Evolutionary conservation across 805 yeast species (phyloP).

Genomic region (Cyberlindnera amylophila): DNA sequence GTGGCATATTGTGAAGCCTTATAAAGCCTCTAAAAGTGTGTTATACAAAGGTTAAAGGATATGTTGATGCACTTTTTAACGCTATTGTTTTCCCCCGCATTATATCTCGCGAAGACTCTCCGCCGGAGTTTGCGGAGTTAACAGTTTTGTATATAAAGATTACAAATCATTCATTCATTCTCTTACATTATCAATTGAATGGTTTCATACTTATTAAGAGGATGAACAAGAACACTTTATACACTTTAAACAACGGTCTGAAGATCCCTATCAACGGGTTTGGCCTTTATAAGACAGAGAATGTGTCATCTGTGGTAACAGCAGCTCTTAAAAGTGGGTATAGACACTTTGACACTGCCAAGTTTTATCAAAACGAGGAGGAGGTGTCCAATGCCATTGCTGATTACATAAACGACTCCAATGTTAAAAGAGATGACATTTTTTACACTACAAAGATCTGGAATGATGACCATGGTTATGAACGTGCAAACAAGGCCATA

Average conservation of each 20-base stretch:
- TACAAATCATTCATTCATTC: too few relatives aligned
- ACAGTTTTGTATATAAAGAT: too few relatives aligned
- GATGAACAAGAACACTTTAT: background rate
- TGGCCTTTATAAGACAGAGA: slow-evolving; percentile 53
- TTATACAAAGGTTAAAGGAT: too few relatives aligned
- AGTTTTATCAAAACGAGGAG: slow-evolving; percentile 47
- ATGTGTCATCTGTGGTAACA: slow-evolving; percentile 39
- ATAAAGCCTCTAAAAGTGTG: too few relatives aligned
- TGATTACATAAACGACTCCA: slow-evolving; percentile 44
- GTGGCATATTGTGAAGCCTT: too few relatives aligned
- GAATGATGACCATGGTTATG: slow-evolving; percentile 49
- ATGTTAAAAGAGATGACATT: slow-evolving; percentile 55
- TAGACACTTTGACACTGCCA: slow-evolving; percentile 73
- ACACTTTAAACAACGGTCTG: slow-evolving; percentile 50
- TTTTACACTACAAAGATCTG: slow-evolving; percentile 73
- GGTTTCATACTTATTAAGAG: too few relatives aligned
- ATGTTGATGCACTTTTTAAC: too few relatives aligned
- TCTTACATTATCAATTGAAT: too few relatives aligned
- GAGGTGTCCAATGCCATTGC: slow-evolving; percentile 62
- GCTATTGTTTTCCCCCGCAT: too few relatives aligned
- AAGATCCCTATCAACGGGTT: slow-evolving; percentile 65
- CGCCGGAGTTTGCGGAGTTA: too few relatives aligned
- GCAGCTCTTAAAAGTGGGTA: slow-evolving; percentile 64
- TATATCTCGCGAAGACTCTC: too few relatives aligned
- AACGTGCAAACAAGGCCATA: slow-evolving; percentile 46